Evolutionary conservation across 192 early-diverging fungal genomes (phyloP).

Genomic region (Funneliformis mosseae): DNA sequence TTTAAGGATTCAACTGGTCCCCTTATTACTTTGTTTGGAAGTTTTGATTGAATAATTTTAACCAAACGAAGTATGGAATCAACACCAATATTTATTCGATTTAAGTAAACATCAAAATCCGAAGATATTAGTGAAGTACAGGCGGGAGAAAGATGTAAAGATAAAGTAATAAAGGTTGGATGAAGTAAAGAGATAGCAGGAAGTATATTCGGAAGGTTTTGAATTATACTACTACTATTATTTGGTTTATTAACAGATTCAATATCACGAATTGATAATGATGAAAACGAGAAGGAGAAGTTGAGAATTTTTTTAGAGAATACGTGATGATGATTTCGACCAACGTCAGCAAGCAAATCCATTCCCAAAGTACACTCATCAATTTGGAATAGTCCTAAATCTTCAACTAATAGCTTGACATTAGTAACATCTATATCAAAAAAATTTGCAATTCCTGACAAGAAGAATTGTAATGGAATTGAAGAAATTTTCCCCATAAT

Average conservation of each 20-base stretch:
- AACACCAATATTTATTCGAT: slow-evolving; percentile 21
- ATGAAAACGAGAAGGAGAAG: slow-evolving; percentile 31
- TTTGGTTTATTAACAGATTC: slow-evolving; percentile 29
- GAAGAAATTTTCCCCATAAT: slow-evolving; percentile 42
- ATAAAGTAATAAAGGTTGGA: slow-evolving; percentile 33
- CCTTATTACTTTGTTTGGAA: slow-evolving; percentile 12
- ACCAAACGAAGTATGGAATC: slow-evolving; percentile 32
- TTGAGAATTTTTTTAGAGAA: slow-evolving; percentile 48
- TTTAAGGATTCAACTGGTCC: neutral
- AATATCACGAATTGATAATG: slow-evolving; percentile 26
- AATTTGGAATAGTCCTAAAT: slow-evolving; percentile 29
- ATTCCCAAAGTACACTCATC: slow-evolving; percentile 32
- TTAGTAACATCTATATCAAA: slow-evolving; percentile 37
- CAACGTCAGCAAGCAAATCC: slow-evolving; percentile 39
- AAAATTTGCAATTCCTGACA: slow-evolving; percentile 46
- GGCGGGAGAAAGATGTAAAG: slow-evolving; percentile 43
- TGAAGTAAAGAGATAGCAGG: slow-evolving; percentile 34
- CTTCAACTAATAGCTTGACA: slow-evolving; percentile 33
- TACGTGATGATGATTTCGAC: slow-evolving; percentile 40
- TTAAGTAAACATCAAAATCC: slow-evolving; percentile 31
- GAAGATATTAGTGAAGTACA: slow-evolving; percentile 44
- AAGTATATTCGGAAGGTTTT: neutral
- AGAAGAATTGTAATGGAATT: slow-evolving; percentile 46
- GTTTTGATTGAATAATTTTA: neutral
- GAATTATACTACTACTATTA: neutral